Base-by-base conservation (phyloP, 2,329 filamentous ascomycete species). In the Fusarium sp. region DNA sequence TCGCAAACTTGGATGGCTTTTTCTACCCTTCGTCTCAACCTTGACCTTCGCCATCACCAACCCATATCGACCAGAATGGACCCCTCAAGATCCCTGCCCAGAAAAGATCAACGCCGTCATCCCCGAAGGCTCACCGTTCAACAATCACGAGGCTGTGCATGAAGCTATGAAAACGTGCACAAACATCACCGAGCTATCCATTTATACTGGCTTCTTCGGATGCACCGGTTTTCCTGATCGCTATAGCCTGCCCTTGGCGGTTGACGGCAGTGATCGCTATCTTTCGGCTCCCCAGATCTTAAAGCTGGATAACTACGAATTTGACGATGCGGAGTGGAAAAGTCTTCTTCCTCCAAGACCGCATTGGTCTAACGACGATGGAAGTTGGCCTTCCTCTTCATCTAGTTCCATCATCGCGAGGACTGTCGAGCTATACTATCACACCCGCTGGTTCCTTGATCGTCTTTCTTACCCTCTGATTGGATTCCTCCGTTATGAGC, bases 191-290 rank as follows among this genome's bases (percentile, higher is more conserved):
- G 56, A 74, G 4, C 29, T 74, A 2, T 1, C n/a, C n/a, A 10
- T 74, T 8, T 38, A 6, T 4, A 29, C 5, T 0, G 11, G 5
- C 0, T 18, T 16, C 4, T 11, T 2, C 4, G 24, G 29, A 4
- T 69, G 66, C 13, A 20, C 20, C 0, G 24, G 27, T 1, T 5
- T 5, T 3, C 47, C 54, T 6, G 22, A n/a, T 3, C 34, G 62
- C 2, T 34, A 9, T 1, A 64, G 14, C 6, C 8, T 74, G 0
- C 65, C 71, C 0, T 72, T 74, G 22, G 66, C 47, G 1, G 13
- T 62, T 3, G 63, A 74, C 6, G 68, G 71, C 2, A 70, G 63
- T 9, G 71, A 74, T 47, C 45, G 34, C 2, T 74, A 74, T 22
- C 45, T 54, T 3, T 70, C 65, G 1, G 38, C n/a, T 2, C 65